A percentile compares a stretch with the other conserved stretches of the same genome.
Evolutionary conservation across 106 monocot species (phyloP).

Genomic region (Phalaenopsis equestris): DNA sequence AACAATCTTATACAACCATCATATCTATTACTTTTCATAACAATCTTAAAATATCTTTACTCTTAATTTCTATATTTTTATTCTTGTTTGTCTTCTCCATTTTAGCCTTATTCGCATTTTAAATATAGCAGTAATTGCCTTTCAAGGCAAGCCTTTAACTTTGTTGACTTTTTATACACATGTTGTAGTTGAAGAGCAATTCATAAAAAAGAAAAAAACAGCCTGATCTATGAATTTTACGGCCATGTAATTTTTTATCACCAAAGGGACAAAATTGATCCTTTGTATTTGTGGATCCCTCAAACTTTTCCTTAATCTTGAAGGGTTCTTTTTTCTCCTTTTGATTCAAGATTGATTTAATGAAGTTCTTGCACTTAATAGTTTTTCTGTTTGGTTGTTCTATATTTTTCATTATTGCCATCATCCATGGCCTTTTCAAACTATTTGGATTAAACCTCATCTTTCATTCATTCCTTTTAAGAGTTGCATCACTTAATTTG

Average conservation of each 20-base stretch:
- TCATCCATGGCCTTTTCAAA: neutral
- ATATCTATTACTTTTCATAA: no score
- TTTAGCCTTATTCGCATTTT: neutral
- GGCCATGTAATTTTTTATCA: no score
- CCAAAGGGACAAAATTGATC: no score
- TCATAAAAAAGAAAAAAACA: neutral
- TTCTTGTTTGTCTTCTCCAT: neutral
- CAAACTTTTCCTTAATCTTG: neutral
- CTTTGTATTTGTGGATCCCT: no score
- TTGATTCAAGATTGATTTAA: neutral
- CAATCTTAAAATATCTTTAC: neutral
- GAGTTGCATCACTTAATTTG: neutral
- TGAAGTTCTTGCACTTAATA: neutral
- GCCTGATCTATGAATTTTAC: no score
- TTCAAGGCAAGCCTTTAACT: neutral
- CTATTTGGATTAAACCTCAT: neutral
- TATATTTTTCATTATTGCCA: neutral
- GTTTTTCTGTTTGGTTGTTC: neutral
- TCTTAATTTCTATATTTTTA: neutral
- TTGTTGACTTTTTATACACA: neutral
- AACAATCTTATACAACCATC: no score
- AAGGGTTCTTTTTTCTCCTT: neutral
- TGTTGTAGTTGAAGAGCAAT: neutral
- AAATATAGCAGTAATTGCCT: neutral
- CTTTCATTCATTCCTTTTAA: neutral